Percentiles rank a stretch among this genome's conserved stretches.
These are phyloP conservation scores for Termitomyces sp. DNA, from an alignment of 768 basidiomycete species.

Conservation along the genomic window DNA sequence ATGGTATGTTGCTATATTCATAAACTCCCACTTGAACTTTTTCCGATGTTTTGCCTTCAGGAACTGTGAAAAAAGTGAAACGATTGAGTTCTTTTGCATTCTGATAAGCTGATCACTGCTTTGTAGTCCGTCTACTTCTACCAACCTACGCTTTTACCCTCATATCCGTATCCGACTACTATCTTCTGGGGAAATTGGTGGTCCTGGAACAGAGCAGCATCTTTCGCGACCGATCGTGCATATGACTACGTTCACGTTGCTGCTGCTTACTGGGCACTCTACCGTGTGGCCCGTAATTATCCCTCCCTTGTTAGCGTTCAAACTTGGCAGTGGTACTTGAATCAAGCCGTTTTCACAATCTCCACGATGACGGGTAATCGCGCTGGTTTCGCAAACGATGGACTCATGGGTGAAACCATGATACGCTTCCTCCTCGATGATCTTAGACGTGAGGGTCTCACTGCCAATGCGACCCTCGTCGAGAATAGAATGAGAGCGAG, in stretches of 20 bases:
- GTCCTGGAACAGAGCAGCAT: conserved; percentile 48
- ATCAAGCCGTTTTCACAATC: conserved; percentile 47
- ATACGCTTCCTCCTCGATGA: conserved; percentile 42
- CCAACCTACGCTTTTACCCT: conserved; percentile 37
- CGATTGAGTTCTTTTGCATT: neutral
- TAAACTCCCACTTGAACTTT: neutral
- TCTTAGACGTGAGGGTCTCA: conserved; percentile 46
- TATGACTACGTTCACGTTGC: conserved; percentile 50
- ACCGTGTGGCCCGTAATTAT: conserved; percentile 55
- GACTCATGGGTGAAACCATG: conserved; percentile 57
- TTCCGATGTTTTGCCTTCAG: conserved; percentile 18
- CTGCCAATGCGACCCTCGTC: conserved; percentile 40
- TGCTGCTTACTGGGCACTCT: conserved; percentile 51
- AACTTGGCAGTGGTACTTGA: conserved; percentile 54
- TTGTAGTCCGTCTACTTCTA: conserved; percentile 47
- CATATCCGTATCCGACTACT: conserved; percentile 41
- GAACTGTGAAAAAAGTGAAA: conserved; percentile 47
- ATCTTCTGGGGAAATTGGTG: conserved; percentile 53
- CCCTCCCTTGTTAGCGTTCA: conserved; percentile 41
- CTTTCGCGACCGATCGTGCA: conserved; percentile 43
- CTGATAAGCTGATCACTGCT: neutral
- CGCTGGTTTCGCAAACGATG: conserved; percentile 41
- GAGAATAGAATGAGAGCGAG: conserved; percentile 43
- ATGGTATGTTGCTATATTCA: conserved; percentile 28
- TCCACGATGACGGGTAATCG: conserved; percentile 37